A percentile compares a stretch with the other conserved stretches of the same genome.
Evolutionary conservation across 1,284 basidiomycete species (phyloP).

Genomic region (Irpex sp.): DNA sequence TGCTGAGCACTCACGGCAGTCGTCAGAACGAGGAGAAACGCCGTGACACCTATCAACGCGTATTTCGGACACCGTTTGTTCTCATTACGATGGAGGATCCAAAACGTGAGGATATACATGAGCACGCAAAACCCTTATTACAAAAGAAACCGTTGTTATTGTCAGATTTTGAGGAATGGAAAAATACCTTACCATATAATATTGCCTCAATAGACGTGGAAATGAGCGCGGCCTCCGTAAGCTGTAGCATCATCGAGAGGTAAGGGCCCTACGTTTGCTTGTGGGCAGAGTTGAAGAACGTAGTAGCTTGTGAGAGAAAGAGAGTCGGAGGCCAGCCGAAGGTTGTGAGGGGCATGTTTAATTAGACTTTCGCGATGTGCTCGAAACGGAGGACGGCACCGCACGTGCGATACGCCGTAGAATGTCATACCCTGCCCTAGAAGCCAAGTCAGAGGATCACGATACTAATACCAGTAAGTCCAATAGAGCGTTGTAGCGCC

Average conservation of each 20-base stretch:
- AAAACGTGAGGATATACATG: slow-evolving; percentile 27
- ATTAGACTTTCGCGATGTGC: no score
- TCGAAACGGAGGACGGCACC: no score
- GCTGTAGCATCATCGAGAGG: background rate
- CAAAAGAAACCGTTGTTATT: background rate
- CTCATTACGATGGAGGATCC: slow-evolving; percentile 23
- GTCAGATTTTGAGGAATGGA: background rate
- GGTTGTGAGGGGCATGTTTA: no score
- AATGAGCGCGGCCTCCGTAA: slow-evolving; percentile 20
- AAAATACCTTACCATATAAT: slow-evolving; percentile 21
- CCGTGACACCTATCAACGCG: slow-evolving; percentile 12
- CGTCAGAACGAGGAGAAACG: slow-evolving; percentile 20
- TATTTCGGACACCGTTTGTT: slow-evolving; percentile 17
- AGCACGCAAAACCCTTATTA: slow-evolving; percentile 23
- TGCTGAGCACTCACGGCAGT: slow-evolving; percentile 19
- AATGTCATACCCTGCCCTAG: background rate
- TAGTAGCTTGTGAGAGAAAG: background rate
- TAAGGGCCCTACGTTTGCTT: background rate
- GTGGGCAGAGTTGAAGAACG: background rate
- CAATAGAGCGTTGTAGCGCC: background rate
- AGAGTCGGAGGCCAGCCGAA: background rate
- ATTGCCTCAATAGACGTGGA: slow-evolving; percentile 24
- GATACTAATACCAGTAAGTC: background rate
- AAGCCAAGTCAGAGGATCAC: background rate
- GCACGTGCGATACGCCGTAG: no score